Conservation (phyloP, 169 alveolate genomes). For the Babesia bovis region DNA sequence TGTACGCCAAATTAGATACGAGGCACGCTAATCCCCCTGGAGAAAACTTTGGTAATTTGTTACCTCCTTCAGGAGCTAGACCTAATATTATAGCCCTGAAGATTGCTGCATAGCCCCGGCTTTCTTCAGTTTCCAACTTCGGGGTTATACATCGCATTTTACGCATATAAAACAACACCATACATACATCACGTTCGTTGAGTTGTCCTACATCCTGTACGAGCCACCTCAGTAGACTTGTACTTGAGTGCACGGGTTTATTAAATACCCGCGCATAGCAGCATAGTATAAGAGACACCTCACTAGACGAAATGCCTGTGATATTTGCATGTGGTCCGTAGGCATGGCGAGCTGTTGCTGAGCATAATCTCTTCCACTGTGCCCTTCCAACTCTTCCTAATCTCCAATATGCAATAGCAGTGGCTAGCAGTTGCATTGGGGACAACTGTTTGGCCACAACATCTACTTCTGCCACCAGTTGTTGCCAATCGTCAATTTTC, state of each 20-base stretch:
- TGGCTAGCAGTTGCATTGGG: slow-evolving; percentile 65
- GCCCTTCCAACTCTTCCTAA: slow-evolving; percentile 34
- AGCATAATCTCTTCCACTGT: slow-evolving; percentile 63
- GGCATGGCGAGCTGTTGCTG: slow-evolving; percentile 44
- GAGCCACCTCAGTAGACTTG: slow-evolving; percentile 49
- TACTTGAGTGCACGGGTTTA: slow-evolving; percentile 32
- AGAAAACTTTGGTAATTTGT: slow-evolving; percentile 42
- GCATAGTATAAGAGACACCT: slow-evolving; percentile 55
- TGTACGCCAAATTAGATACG: slow-evolving; percentile 44
- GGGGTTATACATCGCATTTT: slow-evolving; percentile 49
- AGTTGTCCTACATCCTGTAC: slow-evolving; percentile 50
- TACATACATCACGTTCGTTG: slow-evolving; percentile 63
- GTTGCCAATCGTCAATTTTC: slow-evolving; percentile 34
- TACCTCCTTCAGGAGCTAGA: slow-evolving; percentile 54
- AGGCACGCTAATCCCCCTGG: slow-evolving; percentile 60
- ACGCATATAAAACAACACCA: slow-evolving; percentile 57
- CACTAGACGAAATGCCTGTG: slow-evolving; percentile 60
- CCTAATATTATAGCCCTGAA: slow-evolving; percentile 56
- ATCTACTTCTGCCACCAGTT: slow-evolving; percentile 38
- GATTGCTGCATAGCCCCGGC: slow-evolving; percentile 33
- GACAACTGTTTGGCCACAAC: slow-evolving; percentile 21
- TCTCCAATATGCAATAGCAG: slow-evolving; percentile 59
- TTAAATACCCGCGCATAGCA: slow-evolving; percentile 60
- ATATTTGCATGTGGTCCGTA: slow-evolving; percentile 39
- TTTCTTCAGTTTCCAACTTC: slow-evolving; percentile 20